These are phyloP conservation scores for Oryza brachyantha DNA, from an alignment of 176 grass and related monocot genomes.

Conservation along the genomic window DNA sequence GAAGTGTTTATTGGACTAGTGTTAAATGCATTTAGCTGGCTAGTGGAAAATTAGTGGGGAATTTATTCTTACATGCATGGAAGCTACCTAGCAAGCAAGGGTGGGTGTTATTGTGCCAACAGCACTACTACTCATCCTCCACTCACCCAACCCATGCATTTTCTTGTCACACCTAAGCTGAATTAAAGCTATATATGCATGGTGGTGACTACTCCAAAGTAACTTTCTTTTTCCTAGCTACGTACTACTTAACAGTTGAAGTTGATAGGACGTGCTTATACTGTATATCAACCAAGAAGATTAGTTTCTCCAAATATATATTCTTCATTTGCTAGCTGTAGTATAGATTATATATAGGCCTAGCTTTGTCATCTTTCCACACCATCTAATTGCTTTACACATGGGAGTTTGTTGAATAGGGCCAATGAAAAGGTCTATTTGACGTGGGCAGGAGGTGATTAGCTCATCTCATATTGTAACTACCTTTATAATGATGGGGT, in stretches of 20 bases:
- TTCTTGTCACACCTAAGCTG: neutral
- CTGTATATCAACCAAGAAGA: conserved; percentile 5
- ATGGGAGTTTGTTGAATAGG: conserved; percentile 17
- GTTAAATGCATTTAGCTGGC: neutral
- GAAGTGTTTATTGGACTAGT: neutral
- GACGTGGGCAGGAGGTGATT: conserved; percentile 24
- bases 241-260: neutral
- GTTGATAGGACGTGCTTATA: neutral
- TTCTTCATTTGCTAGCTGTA: no score
- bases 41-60: neutral
- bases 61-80: neutral
- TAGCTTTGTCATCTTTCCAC: conserved; percentile 39
- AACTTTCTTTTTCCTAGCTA: neutral
- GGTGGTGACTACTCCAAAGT: conserved; percentile 12
- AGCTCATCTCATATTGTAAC: neutral
- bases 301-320: neutral
- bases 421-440: conserved; percentile 15
- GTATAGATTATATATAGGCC: no score
- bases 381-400: conserved; percentile 36
- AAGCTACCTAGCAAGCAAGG: neutral
- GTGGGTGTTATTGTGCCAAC: conserved; percentile 5
- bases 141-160: conserved; percentile 18
- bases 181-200: no score
- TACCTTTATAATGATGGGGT: conserved; percentile 15
- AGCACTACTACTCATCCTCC: neutral